A percentile compares a stretch with the other conserved stretches of the same genome.
Conservation (phyloP, 805 yeast species). For the Barnettozyma salicaria region DNA sequence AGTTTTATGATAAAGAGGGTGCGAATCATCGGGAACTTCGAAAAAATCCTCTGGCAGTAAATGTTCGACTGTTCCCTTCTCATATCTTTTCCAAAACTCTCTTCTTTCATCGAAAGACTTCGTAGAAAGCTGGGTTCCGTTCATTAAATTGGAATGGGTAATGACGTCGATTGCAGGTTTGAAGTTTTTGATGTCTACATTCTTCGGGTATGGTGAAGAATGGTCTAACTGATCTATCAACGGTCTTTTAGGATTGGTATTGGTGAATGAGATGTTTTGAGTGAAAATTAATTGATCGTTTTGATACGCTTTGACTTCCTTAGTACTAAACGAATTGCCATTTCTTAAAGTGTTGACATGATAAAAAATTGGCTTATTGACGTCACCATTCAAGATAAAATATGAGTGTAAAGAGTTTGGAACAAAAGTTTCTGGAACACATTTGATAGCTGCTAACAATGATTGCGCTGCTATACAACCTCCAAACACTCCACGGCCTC, state of each 20-base stretch:
- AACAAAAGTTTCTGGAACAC: slow-evolving; percentile 39
- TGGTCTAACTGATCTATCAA: slow-evolving; percentile 11
- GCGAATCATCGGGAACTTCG: slow-evolving; percentile 17
- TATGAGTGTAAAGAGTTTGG: slow-evolving; percentile 62
- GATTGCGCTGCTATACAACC: slow-evolving; percentile 67
- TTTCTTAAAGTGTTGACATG: slow-evolving; percentile 46
- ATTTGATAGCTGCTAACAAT: slow-evolving; percentile 50
- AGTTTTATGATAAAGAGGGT: slow-evolving; percentile 11
- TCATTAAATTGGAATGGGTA: slow-evolving; percentile 3
- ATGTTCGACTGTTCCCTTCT: slow-evolving; percentile 28
- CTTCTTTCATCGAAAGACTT: background rate
- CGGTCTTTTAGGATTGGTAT: slow-evolving; percentile 9
- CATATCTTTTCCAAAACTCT: slow-evolving; percentile 5
- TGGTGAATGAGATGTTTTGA: slow-evolving; percentile 37
- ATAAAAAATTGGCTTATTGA: slow-evolving; percentile 42
- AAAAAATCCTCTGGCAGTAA: slow-evolving; percentile 32
- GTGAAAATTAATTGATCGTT: slow-evolving; percentile 43
- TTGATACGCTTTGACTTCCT: slow-evolving; percentile 53
- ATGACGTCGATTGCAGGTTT: slow-evolving; percentile 13
- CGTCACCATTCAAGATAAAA: slow-evolving; percentile 51
- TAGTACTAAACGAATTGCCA: slow-evolving; percentile 46
- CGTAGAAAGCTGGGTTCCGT: background rate
- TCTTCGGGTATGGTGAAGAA: slow-evolving; percentile 15
- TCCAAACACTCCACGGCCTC: slow-evolving; percentile 65
- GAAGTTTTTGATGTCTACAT: slow-evolving; percentile 14